Evolutionary conservation across 1,284 basidiomycete genomes (phyloP), one percentile per base, ranked within the genome.

Genomic region (Pseudozyma tsukubaensis): DNA sequence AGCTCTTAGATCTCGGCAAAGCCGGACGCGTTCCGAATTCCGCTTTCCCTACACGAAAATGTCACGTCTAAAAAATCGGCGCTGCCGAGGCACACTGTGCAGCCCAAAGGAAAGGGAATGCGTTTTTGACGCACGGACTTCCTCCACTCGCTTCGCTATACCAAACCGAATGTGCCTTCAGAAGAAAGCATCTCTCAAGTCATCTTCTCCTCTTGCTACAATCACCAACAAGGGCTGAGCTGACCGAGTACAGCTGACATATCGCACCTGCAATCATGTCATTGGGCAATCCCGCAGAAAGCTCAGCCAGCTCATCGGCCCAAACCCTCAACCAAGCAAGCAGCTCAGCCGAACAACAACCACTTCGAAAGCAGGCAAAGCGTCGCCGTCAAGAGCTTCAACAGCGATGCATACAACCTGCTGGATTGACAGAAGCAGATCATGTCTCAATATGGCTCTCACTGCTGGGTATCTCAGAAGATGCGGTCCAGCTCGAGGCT

Each of bases 371-470:
- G 8, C 1, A 45, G 8, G 37, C 21, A 36, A 36, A 39, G 4
- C 21, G 12, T 24, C 59, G 50, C 11, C 65, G 59, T 29, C 53
- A 16, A 16, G 14, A 44, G 3, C 65, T 61, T 21, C 65, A 68
- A 49, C 32, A 58, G 14, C 50, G 61, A 36, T 61, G 50, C 44
- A 40, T 68, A 14, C 35, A 44, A 24, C 59, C 65, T 5, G 43
- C 39, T 1, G 51, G 51, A 2, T 40, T 56, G 18, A 34, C 10
- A 12, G 42, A 10, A 24, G 42, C 51, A 19, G 34, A 48, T 7
- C 59, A 42, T 14, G 21, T n/a, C 5, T 39, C 50, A 37, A 54
- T 55, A 24, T 68, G 65, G 65, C 65, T 68, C 18, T 44, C 39
- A 1, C 19, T 68, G 16, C 45, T 68, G 4, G 59, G 50, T 18